A percentile compares a stretch with the other conserved stretches of the same genome.
Conservation (phyloP, 148 eudicot genomes). For the Rhododendron griersonianum region DNA sequence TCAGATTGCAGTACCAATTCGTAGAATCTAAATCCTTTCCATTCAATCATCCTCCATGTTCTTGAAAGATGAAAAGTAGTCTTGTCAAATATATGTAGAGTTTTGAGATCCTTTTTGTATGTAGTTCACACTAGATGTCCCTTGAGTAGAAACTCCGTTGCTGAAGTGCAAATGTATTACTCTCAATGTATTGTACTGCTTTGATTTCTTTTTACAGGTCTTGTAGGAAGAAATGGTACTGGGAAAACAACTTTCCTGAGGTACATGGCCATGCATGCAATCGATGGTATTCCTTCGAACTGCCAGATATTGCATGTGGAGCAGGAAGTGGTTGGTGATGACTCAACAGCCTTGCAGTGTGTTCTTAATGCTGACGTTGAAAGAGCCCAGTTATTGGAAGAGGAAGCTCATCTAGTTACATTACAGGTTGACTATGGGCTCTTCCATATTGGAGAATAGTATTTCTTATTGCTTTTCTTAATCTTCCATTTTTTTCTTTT, state of each 20-base stretch:
- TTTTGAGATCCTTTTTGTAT: neutral
- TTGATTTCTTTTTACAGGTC: constrained; percentile 52
- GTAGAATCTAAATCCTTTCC: neutral
- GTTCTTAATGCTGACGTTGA: constrained; percentile 85
- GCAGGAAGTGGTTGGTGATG: constrained; percentile 97
- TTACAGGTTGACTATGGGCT: constrained; percentile 52
- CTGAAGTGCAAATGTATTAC: neutral
- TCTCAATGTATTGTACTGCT: neutral
- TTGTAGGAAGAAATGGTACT: constrained; percentile 98
- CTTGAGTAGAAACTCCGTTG: neutral
- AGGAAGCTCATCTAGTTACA: constrained; percentile 68
- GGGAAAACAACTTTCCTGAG: constrained; percentile 98
- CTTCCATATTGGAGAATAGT: neutral
- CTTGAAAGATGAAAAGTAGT: neutral
- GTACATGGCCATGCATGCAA: constrained; percentile 93
- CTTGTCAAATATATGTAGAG: neutral
- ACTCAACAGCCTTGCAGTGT: constrained; percentile 83
- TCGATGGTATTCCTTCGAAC: constrained; percentile 91
- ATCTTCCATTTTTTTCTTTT: neutral
- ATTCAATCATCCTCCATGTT: neutral
- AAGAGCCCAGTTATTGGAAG: constrained; percentile 74
- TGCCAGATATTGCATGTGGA: constrained; percentile 97
- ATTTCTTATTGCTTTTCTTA: neutral
- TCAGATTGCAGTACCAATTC: neutral
- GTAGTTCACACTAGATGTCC: neutral